Evolutionary conservation across 164 flowering plant genomes (phyloP), one percentile per base, ranked within the genome.

Genomic region (Tetracentron sinense): DNA sequence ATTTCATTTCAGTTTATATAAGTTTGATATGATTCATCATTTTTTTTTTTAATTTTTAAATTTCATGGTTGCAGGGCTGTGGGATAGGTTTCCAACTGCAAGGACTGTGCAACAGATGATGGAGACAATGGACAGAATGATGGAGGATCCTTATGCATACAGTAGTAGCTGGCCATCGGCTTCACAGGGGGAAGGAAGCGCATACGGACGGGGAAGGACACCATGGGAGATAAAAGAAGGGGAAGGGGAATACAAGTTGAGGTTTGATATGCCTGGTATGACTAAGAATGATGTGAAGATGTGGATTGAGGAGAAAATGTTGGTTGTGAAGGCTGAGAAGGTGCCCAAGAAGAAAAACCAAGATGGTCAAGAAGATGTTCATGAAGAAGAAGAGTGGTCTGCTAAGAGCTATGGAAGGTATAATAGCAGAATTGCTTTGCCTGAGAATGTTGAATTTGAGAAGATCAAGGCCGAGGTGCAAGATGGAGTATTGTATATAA

Each of bases 201-300:
- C 79, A 0, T 83, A 81, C 77, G 66, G 53, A n/a, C n/a, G n/a
- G n/a, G 91, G 95, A 22, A 84, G 96, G 55, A 84, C 90, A 6
- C 96, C 96, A 27, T 91, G 97, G 97, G 97, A 85, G 72, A 85
- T 91, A 12, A 85, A 84, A 61, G 97, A 91, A 69, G 74, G 75
- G 0, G 86, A 84, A 7, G 30, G 25, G 0, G 93, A 82, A 16
- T 86, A 81, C 77, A 81, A 77, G 74, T 70, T 87, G 84, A 81
- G 97, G 58, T 91, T 91, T 51, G 95, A 88, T 75, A 84, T 91
- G 96, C 97, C 97, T 0, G 97, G 97, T 0, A 86, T 90, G 96
- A 84, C 83, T 0, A 90, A 78, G 69, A 74, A 82, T 6, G 96
- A 90, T 60, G 94, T 90, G 19, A 90, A 82, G 77, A 77, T 87